Base-by-base conservation (phyloP, 148 eudicot species). In the Arbutus unedo region DNA sequence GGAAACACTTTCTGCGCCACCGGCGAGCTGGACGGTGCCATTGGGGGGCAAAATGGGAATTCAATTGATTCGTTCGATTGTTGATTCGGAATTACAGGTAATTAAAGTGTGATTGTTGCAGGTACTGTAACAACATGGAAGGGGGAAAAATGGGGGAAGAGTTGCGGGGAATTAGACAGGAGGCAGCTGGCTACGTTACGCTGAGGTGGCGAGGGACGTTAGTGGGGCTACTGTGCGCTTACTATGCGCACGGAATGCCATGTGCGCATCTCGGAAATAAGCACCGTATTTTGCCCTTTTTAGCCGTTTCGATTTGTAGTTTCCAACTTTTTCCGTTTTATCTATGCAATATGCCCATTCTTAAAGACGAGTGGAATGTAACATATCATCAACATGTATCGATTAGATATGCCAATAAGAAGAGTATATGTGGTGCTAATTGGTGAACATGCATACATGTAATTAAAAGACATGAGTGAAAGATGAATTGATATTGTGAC, bases 11-110 rank as follows among this genome's bases (percentile, higher is more conserved):
- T 80, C 64, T 70, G 64, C 45, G 75, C 82, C 82, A 77, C 83
- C 83, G 83, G 76, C 21, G 81, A 79, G 83, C 83, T 81, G 67
- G 77, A 81, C 67, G 83, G 83, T 41, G 83, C 77, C 83, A 81
- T 81, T 38, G 38, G 51, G 43, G 19, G 82, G 8, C 19, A 41
- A 51, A 80, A 81, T 51, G 23, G 82, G 18, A 31, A 80, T 31
- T 50, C 8, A 41, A 5, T 3, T 3, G 16, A 64, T 18, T 54
- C 38, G 53, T 49, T 41, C 13, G 47, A 38, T 76, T 64, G 64
- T 44, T 31, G 76, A 70, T 81, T 70, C 8, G 82, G 76, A 81
- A 79, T 48, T 68, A 2, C 0, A 0, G 23, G 51, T 11, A 59
- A 16, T 5, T 3, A 6, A 25, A 2, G 11, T 77, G 49, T 18